Percentiles rank a stretch among this genome's conserved stretches.
phyloP scores from a whole-genome alignment of 805 yeast genomes.

The Yarrowia osloensis region DNA sequence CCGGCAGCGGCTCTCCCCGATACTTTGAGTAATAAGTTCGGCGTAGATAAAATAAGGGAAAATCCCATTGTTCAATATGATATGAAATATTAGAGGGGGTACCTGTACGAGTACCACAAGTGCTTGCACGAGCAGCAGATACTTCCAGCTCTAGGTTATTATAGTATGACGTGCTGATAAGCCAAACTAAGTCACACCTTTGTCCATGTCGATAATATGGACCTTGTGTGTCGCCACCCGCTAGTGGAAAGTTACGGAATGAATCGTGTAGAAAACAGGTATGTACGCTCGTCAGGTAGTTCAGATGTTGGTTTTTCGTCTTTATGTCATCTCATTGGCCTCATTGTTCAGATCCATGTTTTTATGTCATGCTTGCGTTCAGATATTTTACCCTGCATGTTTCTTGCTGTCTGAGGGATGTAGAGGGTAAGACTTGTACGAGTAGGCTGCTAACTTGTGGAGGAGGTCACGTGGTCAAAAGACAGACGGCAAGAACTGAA shows the following conservation, averaged over 20 bases:
- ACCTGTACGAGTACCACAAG: no score
- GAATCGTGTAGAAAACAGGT: no score
- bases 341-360: neutral
- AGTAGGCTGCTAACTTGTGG: no score
- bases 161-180: no score
- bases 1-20: conserved; percentile 49
- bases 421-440: no score
- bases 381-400: neutral
- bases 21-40: conserved; percentile 19
- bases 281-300: no score
- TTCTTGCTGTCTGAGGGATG: no score
- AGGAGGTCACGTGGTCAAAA: neutral
- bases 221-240: neutral
- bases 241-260: neutral
- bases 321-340: neutral
- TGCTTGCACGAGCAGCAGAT: no score
- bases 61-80: neutral
- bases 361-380: neutral
- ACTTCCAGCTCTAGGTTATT: no score
- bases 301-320: neutral
- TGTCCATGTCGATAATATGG: neutral
- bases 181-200: no score
- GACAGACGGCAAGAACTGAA: no score
- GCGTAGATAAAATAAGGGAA: neutral
- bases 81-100: neutral